Evolutionary conservation across 1,284 basidiomycete genomes (phyloP), one percentile per base, ranked within the genome.

Genomic region (Vanrija sp.): DNA sequence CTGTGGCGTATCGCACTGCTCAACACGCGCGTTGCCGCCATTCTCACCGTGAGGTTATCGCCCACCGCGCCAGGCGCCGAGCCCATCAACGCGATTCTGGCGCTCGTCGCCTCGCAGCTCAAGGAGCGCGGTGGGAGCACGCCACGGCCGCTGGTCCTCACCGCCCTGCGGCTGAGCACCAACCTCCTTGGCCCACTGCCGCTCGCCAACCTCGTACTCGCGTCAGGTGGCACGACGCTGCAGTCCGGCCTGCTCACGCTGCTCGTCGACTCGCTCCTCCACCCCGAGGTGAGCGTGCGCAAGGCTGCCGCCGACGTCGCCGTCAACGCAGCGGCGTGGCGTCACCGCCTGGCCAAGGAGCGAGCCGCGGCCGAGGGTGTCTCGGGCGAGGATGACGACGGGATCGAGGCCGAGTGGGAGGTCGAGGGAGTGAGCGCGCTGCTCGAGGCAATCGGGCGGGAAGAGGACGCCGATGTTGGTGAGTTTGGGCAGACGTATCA

Each of bases 1-100:
- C 79, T 93, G 54, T 92, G 88, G 88, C 81, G 90, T 1, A 78
- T 94, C 1, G 86, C 85, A 0, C 71, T 89, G 8, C 79, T 91
- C 24, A 84, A 89, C 68, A 77, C 80, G 0, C 68, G 77, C 0
- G 79, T 86, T 8, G 79, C 82, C 0, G 73, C 77, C 0, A 83
- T 82, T 79, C 78, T 78, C 39, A 77, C 82, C 6, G 37, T 68
- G 37, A 72, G 54, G 24, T 38, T 65, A n/a, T 60, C 65, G 22
- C 61, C 68, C 81, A 79, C 64, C 64, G 81, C 55, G 3, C 88
- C 35, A 84, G 82, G 2, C 65, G 87, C 4, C 82, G 85, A 36
- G 77, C 88, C 66, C 80, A 15, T 81, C 76, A 51, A 68, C 68
- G 16, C 65, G 73, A 20, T 79, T 85, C 47, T 79, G 78, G 12